Conservation (phyloP, 1,284 basidiomycete species). For the Wolfiporia cocos region DNA sequence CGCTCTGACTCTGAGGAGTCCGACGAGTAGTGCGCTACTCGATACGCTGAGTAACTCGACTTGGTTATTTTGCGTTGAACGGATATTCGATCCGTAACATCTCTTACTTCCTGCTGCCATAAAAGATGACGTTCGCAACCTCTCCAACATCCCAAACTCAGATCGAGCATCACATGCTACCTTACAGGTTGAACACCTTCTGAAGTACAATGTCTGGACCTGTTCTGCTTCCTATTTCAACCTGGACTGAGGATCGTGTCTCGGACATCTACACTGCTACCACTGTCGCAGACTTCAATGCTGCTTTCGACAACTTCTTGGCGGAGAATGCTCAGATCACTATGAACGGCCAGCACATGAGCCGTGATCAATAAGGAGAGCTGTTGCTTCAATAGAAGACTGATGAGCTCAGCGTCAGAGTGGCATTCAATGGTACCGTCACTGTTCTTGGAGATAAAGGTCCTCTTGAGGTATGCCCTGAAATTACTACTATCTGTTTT, state of each 20-base stretch:
- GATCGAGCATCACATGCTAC: no score
- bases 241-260: constrained; percentile 29
- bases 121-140: no score
- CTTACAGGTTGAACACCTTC: no score
- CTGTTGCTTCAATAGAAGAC: constrained; percentile 15
- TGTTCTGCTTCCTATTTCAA: no score
- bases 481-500: background rate
- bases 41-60: no score
- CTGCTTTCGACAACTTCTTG: constrained; percentile 29
- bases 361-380: constrained; percentile 19
- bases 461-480: constrained; percentile 7
- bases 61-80: no score
- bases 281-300: constrained; percentile 21
- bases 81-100: no score
- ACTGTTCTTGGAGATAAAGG: constrained; percentile 7
- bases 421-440: constrained; percentile 19
- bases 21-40: no score
- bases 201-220: no score
- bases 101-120: no score
- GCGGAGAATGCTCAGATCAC: constrained; percentile 20
- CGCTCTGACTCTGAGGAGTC: no score
- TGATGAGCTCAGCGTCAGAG: constrained; percentile 12
- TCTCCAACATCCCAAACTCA: no score
- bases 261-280: constrained; percentile 27
- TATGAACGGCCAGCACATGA: constrained; percentile 27